Percentiles rank a stretch among this genome's conserved stretches.
Evolutionary conservation across 805 yeast genomes (phyloP).

Genomic region (Ogataea nitratoaversa): DNA sequence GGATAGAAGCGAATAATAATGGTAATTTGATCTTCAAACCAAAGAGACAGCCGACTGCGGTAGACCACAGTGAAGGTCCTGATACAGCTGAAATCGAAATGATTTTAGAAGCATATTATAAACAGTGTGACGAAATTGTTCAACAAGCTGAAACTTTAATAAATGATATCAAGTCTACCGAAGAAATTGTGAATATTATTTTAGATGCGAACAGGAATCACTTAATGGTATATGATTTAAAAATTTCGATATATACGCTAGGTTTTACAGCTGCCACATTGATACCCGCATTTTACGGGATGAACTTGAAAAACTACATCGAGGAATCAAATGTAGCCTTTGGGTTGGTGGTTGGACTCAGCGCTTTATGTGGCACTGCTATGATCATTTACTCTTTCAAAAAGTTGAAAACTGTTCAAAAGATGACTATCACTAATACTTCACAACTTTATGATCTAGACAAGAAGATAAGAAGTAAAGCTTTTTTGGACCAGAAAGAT

Average conservation of each 20-base stretch:
- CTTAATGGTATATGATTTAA: slow-evolving; percentile 79
- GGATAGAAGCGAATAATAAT: background rate
- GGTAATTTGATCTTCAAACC: background rate
- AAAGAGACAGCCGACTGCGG: slow-evolving; percentile 1
- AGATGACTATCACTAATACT: slow-evolving; percentile 54
- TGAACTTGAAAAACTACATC: slow-evolving; percentile 75
- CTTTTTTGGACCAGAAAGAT: slow-evolving; percentile 12
- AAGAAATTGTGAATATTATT: slow-evolving; percentile 87
- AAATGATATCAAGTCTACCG: slow-evolving; percentile 83
- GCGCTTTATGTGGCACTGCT: slow-evolving; percentile 48
- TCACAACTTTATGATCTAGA: slow-evolving; percentile 25
- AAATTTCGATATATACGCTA: slow-evolving; percentile 76
- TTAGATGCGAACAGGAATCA: slow-evolving; percentile 89
- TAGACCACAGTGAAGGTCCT: slow-evolving; percentile 11
- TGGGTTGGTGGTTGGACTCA: slow-evolving; percentile 47
- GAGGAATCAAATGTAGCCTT: slow-evolving; percentile 68
- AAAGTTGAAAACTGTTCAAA: slow-evolving; percentile 58
- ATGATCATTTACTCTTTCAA: slow-evolving; percentile 55
- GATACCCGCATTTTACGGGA: slow-evolving; percentile 85
- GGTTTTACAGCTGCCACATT: slow-evolving; percentile 84
- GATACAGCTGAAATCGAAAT: slow-evolving; percentile 72
- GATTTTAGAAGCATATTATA: slow-evolving; percentile 82
- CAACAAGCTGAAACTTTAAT: slow-evolving; percentile 83
- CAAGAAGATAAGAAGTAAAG: slow-evolving; percentile 16
- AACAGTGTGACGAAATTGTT: slow-evolving; percentile 89